phyloP scores from a whole-genome alignment of 805 yeast species.

The Barnettozyma pratensis region DNA sequence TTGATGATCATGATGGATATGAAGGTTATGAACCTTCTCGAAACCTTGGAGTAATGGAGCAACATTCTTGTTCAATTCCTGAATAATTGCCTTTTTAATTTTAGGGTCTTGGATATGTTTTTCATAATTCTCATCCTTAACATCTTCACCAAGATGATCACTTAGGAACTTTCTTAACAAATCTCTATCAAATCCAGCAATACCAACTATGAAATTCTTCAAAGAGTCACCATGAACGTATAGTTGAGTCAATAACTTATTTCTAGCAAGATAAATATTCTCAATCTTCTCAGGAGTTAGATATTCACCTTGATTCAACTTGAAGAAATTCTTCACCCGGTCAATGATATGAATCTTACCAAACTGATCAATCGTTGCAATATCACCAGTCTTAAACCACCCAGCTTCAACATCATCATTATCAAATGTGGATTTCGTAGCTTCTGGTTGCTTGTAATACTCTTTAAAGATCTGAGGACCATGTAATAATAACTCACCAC shows the following conservation, averaged over 20 bases:
- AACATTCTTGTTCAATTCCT: conserved; percentile 35
- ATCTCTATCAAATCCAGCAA: conserved; percentile 48
- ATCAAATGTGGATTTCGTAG: conserved; percentile 39
- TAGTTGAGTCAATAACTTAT: conserved; percentile 39
- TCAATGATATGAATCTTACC: conserved; percentile 45
- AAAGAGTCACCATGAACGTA: conserved; percentile 53
- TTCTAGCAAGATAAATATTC: conserved; percentile 42
- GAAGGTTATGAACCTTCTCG: conserved; percentile 57
- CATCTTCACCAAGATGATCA: conserved; percentile 3
- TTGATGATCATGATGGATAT: conserved; percentile 32
- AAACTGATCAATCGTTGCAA: conserved; percentile 32
- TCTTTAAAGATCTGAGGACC: conserved; percentile 52
- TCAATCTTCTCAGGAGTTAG: conserved; percentile 65
- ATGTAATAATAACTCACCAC: conserved; percentile 52
- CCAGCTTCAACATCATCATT: conserved; percentile 33
- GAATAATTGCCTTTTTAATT: conserved; percentile 28
- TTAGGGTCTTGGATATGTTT: conserved; percentile 13
- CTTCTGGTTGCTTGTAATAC: conserved; percentile 44
- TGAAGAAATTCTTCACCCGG: conserved; percentile 64
- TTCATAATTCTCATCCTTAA: conserved; percentile 10
- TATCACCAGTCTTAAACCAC: conserved; percentile 60
- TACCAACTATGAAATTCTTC: conserved; percentile 46
- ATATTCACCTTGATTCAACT: conserved; percentile 51
- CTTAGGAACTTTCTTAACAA: conserved; percentile 14
- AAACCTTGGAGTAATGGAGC: conserved; percentile 46